Evolutionary conservation across 2,329 filamentous ascomycete species (phyloP).

Genomic region (Botrytis squamosa): DNA sequence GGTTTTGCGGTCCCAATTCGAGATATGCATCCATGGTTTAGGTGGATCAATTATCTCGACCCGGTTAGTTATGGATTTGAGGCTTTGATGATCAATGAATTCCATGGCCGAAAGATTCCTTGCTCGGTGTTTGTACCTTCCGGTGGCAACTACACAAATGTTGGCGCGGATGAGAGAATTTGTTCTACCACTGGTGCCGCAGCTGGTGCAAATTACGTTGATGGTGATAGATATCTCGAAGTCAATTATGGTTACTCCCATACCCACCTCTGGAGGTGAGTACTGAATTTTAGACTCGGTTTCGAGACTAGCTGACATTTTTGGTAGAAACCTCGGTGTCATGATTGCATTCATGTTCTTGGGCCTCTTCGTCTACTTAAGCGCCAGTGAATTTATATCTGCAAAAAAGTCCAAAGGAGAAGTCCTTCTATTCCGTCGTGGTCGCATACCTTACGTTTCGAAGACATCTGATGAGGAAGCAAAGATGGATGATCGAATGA

Average conservation of each 20-base stretch:
- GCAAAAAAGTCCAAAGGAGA: constrained; percentile 77
- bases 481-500: constrained; percentile 28
- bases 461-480: constrained; percentile 29
- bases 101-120: constrained; percentile 42
- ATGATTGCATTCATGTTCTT: constrained; percentile 62
- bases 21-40: constrained; percentile 56
- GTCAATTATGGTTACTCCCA: constrained; percentile 57
- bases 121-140: constrained; percentile 33
- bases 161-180: constrained; percentile 38
- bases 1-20: constrained; percentile 54
- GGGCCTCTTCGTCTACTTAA: constrained; percentile 62
- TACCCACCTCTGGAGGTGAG: constrained; percentile 60
- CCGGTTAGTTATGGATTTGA: constrained; percentile 67
- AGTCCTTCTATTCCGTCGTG: constrained; percentile 71
- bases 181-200: constrained; percentile 60
- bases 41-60: constrained; percentile 68
- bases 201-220: constrained; percentile 51
- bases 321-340: constrained; percentile 62
- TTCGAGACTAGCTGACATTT: constrained; percentile 32
- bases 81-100: constrained; percentile 80
- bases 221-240: constrained; percentile 59
- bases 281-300: not conserved
- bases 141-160: constrained; percentile 29
- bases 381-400: constrained; percentile 60
- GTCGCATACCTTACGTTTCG: constrained; percentile 47